These are phyloP conservation scores for Pugionium cornutum DNA, from an alignment of 345 rosid genomes.

Conservation along the genomic window DNA sequence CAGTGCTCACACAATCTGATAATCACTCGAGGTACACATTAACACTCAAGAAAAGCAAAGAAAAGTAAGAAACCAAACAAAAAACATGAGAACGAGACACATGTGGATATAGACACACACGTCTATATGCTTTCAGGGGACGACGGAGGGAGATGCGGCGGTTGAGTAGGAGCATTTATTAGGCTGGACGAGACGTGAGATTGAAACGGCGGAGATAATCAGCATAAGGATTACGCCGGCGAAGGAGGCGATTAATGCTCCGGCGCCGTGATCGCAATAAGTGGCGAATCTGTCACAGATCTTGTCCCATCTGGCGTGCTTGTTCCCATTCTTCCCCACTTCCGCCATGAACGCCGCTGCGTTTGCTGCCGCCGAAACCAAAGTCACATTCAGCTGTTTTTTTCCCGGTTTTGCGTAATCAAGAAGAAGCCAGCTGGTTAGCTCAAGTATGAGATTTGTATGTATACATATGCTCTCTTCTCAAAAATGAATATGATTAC, in stretches of 20 bases:
- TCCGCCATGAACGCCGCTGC: slow-evolving; percentile 88
- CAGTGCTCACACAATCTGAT: slow-evolving; percentile 23
- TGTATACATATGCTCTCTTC: background rate
- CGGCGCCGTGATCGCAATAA: slow-evolving; percentile 70
- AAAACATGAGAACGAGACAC: background rate
- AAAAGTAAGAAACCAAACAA: slow-evolving; percentile 1
- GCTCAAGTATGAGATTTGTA: background rate
- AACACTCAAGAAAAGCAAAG: slow-evolving; percentile 27
- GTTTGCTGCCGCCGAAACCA: slow-evolving; percentile 63
- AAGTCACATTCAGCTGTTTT: slow-evolving; percentile 58
- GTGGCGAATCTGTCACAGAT: slow-evolving; percentile 73
- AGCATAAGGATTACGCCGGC: slow-evolving; percentile 61
- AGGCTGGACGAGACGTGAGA: slow-evolving; percentile 47
- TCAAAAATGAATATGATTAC: too few relatives aligned
- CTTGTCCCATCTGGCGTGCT: slow-evolving; percentile 82
- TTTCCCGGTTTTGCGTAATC: background rate
- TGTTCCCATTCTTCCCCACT: slow-evolving; percentile 77
- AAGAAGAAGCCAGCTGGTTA: slow-evolving; percentile 22
- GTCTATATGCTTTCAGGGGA: slow-evolving; percentile 19
- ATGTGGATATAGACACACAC: background rate
- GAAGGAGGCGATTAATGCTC: slow-evolving; percentile 68
- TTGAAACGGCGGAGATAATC: slow-evolving; percentile 54
- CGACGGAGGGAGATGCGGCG: slow-evolving; percentile 25
- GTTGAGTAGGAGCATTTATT: slow-evolving; percentile 17
- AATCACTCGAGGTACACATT: slow-evolving; percentile 21